Conservation (phyloP, 495 filamentous ascomycete species). For the Choiromyces venosus region DNA sequence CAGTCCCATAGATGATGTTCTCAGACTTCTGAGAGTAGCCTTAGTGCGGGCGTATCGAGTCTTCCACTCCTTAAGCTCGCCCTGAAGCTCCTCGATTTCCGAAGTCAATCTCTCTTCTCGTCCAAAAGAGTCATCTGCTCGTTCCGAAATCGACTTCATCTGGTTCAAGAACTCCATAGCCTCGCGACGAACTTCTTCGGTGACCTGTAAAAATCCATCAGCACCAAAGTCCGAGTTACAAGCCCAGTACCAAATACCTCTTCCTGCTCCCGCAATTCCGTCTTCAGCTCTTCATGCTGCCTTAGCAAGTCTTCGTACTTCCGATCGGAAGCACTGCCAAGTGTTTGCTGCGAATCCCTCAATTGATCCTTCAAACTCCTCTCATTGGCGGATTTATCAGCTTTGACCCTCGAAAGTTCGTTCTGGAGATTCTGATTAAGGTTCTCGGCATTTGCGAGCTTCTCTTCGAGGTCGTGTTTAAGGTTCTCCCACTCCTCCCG, state of each 20-base stretch:
- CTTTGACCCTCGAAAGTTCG: slow-evolving; percentile 67
- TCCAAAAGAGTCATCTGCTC: slow-evolving; percentile 71
- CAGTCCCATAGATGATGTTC: slow-evolving; percentile 70
- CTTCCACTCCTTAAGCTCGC: slow-evolving; percentile 82
- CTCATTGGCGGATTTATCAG: slow-evolving; percentile 60
- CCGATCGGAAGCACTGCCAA: slow-evolving; percentile 41
- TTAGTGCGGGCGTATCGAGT: slow-evolving; percentile 79
- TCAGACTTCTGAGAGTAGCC: slow-evolving; percentile 74
- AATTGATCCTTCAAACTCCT: slow-evolving; percentile 60
- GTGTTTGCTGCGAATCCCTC: slow-evolving; percentile 48
- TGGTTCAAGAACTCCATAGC: slow-evolving; percentile 78
- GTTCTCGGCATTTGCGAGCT: slow-evolving; percentile 69
- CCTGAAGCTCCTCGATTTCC: slow-evolving; percentile 68
- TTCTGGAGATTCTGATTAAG: slow-evolving; percentile 68
- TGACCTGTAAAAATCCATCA: slow-evolving; percentile 52
- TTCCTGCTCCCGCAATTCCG: slow-evolving; percentile 65
- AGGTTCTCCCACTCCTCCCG: slow-evolving; percentile 69
- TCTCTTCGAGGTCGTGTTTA: slow-evolving; percentile 66
- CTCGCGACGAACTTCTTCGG: slow-evolving; percentile 79
- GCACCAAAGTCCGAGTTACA: background rate
- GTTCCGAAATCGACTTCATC: slow-evolving; percentile 78
- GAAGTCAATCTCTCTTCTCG: slow-evolving; percentile 69
- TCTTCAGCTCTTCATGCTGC: slow-evolving; percentile 67
- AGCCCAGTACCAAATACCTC: slow-evolving; percentile 26
- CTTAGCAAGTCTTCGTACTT: slow-evolving; percentile 40